Conservation (phyloP, 202 grass and related monocot species). For the Eragrostis tef region DNA sequence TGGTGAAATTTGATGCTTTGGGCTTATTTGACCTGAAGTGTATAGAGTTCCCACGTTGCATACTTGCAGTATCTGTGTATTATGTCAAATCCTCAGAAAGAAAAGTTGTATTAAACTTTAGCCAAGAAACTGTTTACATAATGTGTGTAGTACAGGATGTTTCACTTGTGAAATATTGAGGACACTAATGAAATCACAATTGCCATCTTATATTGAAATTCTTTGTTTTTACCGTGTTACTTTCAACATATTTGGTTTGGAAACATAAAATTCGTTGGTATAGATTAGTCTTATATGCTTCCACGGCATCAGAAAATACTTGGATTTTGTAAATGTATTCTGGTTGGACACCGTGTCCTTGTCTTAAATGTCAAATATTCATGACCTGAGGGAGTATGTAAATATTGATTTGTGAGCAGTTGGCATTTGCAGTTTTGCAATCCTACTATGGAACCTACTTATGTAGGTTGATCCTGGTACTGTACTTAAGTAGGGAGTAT, state of each 20-base stretch:
- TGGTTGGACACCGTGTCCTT: background rate
- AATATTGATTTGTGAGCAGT: background rate
- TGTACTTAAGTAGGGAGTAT: background rate
- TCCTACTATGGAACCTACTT: background rate
- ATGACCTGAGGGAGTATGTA: background rate
- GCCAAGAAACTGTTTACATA: background rate
- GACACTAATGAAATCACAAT: background rate
- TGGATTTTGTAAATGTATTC: background rate
- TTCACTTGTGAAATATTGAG: background rate
- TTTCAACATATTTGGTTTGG: background rate
- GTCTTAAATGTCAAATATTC: background rate
- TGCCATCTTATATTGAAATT: background rate
- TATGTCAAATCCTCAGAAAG: background rate
- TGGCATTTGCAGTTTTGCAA: background rate
- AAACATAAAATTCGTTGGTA: background rate
- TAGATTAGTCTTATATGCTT: background rate
- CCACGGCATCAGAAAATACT: background rate
- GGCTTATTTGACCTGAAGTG: background rate
- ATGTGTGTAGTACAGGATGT: background rate
- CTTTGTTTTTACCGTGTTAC: background rate
- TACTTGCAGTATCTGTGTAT: conserved; percentile 7
- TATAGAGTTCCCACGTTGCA: background rate
- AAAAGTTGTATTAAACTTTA: background rate
- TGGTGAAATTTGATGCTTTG: background rate
- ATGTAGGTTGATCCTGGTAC: background rate